Percentiles rank a stretch among this genome's conserved stretches.
Evolutionary conservation across 2,329 filamentous ascomycete species (phyloP).

Genomic region (Tolypocladium ophioglossoides): DNA sequence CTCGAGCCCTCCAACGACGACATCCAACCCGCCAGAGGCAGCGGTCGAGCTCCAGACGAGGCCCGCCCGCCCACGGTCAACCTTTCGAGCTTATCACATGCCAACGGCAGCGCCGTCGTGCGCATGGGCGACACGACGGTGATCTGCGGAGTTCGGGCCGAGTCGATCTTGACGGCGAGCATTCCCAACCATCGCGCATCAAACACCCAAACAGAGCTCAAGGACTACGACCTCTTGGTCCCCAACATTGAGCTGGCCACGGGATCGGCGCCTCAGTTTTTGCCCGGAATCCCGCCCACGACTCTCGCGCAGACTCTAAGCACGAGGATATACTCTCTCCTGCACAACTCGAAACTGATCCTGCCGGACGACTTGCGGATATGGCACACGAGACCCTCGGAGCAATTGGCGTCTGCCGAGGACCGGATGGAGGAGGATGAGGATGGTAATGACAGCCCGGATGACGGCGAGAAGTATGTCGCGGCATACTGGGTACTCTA

Average conservation of each 20-base stretch:
- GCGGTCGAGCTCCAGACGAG: slow-evolving; percentile 62
- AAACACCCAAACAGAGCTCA: slow-evolving; percentile 35
- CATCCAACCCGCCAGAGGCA: slow-evolving; percentile 56
- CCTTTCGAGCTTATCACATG: slow-evolving; percentile 74
- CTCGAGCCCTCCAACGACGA: slow-evolving; percentile 51
- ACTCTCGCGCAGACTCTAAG: slow-evolving; percentile 76
- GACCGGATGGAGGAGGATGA: slow-evolving; percentile 27
- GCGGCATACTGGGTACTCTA: slow-evolving; percentile 94
- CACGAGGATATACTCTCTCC: slow-evolving; percentile 64
- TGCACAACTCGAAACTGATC: slow-evolving; percentile 62
- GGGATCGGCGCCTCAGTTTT: slow-evolving; percentile 74
- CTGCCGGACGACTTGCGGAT: slow-evolving; percentile 61
- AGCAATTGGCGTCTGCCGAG: slow-evolving; percentile 36
- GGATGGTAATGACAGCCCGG: slow-evolving; percentile 14
- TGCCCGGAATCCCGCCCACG: slow-evolving; percentile 74
- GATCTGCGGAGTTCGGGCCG: slow-evolving; percentile 85
- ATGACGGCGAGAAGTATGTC: slow-evolving; percentile 32
- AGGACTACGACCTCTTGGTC: slow-evolving; percentile 65
- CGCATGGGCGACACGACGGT: slow-evolving; percentile 82
- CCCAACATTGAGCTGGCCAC: slow-evolving; percentile 91
- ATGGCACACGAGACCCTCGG: slow-evolving; percentile 45
- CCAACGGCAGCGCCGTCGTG: slow-evolving; percentile 82
- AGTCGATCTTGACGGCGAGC: slow-evolving; percentile 66
- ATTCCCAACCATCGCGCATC: slow-evolving; percentile 55
- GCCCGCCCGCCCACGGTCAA: slow-evolving; percentile 68